Conservation (phyloP, 192 early-diverging fungal species). For the Backusella psychrophila region DNA sequence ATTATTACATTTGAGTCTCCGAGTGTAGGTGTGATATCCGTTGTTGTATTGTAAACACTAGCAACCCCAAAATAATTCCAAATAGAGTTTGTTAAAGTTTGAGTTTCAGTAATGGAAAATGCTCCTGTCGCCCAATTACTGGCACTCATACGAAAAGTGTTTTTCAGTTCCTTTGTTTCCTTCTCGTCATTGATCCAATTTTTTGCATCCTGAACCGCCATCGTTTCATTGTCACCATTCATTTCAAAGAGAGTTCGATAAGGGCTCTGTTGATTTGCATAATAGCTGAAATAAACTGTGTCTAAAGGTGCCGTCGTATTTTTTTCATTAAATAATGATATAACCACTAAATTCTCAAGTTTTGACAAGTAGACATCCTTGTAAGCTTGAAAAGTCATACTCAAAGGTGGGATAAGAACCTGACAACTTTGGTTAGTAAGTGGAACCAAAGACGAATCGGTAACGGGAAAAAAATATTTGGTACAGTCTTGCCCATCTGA, state of each 20-base stretch:
- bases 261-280: neutral
- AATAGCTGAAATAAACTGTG: conserved; percentile 5
- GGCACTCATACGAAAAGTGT: neutral
- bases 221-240: neutral
- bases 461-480: too few relatives aligned
- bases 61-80: conserved; percentile 14
- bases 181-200: neutral
- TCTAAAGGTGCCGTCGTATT: neutral
- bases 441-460: too few relatives aligned
- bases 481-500: too few relatives aligned
- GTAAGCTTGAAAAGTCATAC: neutral
- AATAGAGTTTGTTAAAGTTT: neutral
- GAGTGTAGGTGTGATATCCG: neutral
- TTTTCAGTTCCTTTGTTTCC: neutral
- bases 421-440: neutral
- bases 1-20: neutral
- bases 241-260: neutral
- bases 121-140: neutral
- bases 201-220: neutral
- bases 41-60: conserved; percentile 1
- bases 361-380: neutral
- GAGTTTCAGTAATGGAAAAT: neutral
- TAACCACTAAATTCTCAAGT: neutral
- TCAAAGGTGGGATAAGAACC: neutral
- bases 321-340: neutral